Evolutionary conservation across 176 grass and related monocot genomes (phyloP).

Genomic region (Miscanthus lutarioriparius): DNA sequence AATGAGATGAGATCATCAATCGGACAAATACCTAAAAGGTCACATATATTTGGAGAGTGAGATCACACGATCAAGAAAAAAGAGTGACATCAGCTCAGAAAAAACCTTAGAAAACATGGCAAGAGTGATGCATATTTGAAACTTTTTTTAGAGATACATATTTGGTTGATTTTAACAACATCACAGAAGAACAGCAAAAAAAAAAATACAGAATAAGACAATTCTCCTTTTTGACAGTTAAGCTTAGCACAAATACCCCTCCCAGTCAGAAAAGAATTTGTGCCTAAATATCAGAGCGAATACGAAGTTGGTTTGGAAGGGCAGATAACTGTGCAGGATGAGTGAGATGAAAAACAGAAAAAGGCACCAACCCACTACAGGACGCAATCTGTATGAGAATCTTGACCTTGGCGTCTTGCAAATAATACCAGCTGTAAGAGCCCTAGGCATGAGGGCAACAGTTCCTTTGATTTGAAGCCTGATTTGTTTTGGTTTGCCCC

Average conservation of each 20-base stretch:
- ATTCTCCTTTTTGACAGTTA: neutral
- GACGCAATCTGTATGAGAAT: conserved; percentile 76
- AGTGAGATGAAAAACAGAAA: conserved; percentile 4
- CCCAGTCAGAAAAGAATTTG: neutral
- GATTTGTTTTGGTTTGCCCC: conserved; percentile 15
- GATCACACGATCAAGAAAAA: neutral
- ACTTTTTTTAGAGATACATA: neutral
- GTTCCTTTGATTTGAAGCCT: conserved; percentile 59
- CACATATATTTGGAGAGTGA: neutral
- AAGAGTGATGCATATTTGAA: neutral
- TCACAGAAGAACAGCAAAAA: neutral
- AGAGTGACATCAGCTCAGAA: neutral
- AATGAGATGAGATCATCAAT: conserved; percentile 23
- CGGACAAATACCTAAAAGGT: neutral
- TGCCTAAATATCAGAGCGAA: neutral
- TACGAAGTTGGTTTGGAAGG: neutral
- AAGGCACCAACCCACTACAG: conserved; percentile 41
- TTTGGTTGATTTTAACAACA: neutral
- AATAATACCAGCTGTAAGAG: conserved; percentile 37
- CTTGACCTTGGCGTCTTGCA: conserved; percentile 77
- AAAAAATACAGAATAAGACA: too few species aligned
- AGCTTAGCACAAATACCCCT: neutral
- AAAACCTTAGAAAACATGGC: neutral
- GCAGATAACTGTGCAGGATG: neutral
- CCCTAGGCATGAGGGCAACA: conserved; percentile 51